These are phyloP conservation scores for Cladobotryum mycophilum DNA, from an alignment of 2,329 filamentous ascomycete genomes.

Conservation along the genomic window DNA sequence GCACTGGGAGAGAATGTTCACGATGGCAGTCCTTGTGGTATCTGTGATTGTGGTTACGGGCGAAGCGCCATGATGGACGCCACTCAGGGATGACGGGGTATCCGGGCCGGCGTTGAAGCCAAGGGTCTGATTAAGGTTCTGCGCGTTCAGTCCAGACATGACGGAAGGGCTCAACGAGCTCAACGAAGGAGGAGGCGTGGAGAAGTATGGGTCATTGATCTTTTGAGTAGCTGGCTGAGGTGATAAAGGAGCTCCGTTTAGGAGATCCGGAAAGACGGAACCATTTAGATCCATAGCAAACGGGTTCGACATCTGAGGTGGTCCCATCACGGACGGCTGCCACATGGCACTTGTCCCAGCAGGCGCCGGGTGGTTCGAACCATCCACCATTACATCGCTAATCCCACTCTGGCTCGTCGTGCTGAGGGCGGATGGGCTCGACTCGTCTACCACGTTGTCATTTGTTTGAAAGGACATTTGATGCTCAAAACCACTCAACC, in stretches of 20 bases:
- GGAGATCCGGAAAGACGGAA: conserved; percentile 70
- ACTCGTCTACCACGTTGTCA: conserved; percentile 82
- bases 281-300: conserved; percentile 71
- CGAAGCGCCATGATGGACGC: conserved; percentile 52
- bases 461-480: conserved; percentile 65
- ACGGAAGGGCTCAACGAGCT: conserved; percentile 66
- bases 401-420: conserved; percentile 87
- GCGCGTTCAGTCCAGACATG: conserved; percentile 57
- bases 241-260: conserved; percentile 66
- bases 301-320: conserved; percentile 60
- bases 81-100: conserved; percentile 65
- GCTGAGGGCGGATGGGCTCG: conserved; percentile 92
- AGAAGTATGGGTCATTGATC: conserved; percentile 69
- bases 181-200: conserved; percentile 69
- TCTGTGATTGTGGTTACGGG: conserved; percentile 61
- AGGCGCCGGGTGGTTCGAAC: conserved; percentile 57
- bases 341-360: conserved; percentile 56
- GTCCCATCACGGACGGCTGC: conserved; percentile 63
- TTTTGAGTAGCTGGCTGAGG: conserved; percentile 68
- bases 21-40: conserved; percentile 54
- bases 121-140: conserved; percentile 59
- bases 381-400: conserved; percentile 87
- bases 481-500: conserved; percentile 73
- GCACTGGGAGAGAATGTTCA: conserved; percentile 53
- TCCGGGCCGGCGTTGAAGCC: conserved; percentile 61